phyloP scores from a whole-genome alignment of 371 early-diverging fungal species.

The Mortierella sp. region DNA sequence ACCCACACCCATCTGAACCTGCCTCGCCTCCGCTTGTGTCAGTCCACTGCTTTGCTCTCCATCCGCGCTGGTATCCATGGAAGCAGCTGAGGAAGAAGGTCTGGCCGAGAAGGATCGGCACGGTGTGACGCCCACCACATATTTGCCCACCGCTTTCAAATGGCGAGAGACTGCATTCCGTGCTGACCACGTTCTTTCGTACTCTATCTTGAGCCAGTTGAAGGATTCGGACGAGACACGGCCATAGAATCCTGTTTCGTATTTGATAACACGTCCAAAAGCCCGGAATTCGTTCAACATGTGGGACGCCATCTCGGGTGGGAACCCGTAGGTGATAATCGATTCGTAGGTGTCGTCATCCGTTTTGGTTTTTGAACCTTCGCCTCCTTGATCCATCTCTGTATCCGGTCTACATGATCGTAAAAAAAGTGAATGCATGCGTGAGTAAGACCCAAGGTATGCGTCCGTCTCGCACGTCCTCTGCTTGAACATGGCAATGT shows the following conservation, averaged over 20 bases:
- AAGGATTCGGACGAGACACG: slow-evolving; percentile 24
- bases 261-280: slow-evolving; percentile 32
- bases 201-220: slow-evolving; percentile 50
- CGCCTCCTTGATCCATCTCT: slow-evolving; percentile 1
- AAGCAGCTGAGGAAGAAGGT: slow-evolving; percentile 4
- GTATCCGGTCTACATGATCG: slow-evolving; percentile 1
- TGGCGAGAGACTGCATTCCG: slow-evolving; percentile 30
- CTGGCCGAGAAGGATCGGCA: slow-evolving; percentile 25
- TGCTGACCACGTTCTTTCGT: slow-evolving; percentile 26
- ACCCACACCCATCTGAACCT: slow-evolving; percentile 31
- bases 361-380: neutral
- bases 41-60: slow-evolving; percentile 1
- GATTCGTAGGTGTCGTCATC: slow-evolving; percentile 18
- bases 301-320: slow-evolving; percentile 37
- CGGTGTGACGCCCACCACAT: slow-evolving; percentile 38
- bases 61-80: slow-evolving; percentile 17
- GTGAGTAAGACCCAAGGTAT: too few relatives aligned
- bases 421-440: neutral
- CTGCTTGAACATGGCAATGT: too few relatives aligned
- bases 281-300: slow-evolving; percentile 43
- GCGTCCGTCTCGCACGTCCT: too few relatives aligned
- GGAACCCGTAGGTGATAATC: slow-evolving; percentile 47
- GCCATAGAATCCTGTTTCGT: slow-evolving; percentile 40
- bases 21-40: slow-evolving; percentile 21
- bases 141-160: slow-evolving; percentile 35